Base-by-base conservation (phyloP, 129 eudicot species). In the Glebionis coronaria region DNA sequence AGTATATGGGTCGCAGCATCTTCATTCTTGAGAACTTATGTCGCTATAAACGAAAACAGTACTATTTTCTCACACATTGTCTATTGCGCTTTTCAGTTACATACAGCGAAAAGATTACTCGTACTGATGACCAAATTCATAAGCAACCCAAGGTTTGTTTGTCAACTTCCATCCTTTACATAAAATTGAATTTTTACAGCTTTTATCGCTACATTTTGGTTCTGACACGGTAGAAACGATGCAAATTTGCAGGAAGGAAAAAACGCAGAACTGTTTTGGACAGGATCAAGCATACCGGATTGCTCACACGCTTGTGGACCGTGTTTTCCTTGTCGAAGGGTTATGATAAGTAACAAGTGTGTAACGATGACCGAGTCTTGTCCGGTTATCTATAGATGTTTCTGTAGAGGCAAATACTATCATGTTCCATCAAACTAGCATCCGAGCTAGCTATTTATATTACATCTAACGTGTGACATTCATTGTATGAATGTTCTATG, bases 291-390 rank as follows among this genome's bases (percentile, higher is more conserved):
- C 81, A 40, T 91, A 72, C 97, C 97, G 0, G 94, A 91, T 54
- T 91, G 97, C 67, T 75, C 88, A 4, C 95, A 91, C 46, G 97
- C 97, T 5, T 91, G 97, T 19, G 96, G 97, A 12, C 77, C 92
- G 11, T 91, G 97, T 66, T 72, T 67, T n/a, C 97, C 97, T 4
- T 91, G 97, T 85, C 77, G 63, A 78, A 85, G 97, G 68, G 96
- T 91, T 55, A 85, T 81, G 73, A 80, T 91, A 14, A 79, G 97
- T 72, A 85, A 25, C 74, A 85, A 73, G 72, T 91, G 97, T 71
- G 56, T 73, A 23, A 71, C 44, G 5, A 69, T 55, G 11, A 74
- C 90, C 0, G 97, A 91, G 72, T 86, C 97, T 2, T 91, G 97
- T 74, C 97, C 97, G 0, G 76, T 91, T 44, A 76, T 91, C 56